These are phyloP conservation scores for Chlorencoelia australis DNA, from an alignment of 2,329 filamentous ascomycete genomes.

Conservation along the genomic window DNA sequence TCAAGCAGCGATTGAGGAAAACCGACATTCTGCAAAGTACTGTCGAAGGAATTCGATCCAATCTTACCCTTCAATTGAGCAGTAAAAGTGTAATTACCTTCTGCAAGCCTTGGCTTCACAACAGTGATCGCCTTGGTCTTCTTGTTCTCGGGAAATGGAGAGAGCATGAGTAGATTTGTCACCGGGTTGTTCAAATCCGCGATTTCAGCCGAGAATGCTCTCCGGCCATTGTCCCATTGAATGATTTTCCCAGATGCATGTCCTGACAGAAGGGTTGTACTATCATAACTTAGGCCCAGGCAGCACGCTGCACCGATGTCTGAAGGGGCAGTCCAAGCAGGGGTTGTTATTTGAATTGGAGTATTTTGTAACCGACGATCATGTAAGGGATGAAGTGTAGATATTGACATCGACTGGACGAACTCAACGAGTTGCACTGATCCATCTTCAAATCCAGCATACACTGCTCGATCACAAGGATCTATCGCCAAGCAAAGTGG, in stretches of 20 bases:
- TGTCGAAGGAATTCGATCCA: slow-evolving; percentile 11
- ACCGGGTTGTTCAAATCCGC: slow-evolving; percentile 61
- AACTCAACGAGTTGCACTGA: slow-evolving; percentile 74
- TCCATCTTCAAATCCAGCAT: slow-evolving; percentile 70
- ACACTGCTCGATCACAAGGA: slow-evolving; percentile 73
- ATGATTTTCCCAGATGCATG: slow-evolving; percentile 71
- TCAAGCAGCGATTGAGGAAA: slow-evolving; percentile 34
- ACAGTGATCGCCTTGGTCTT: slow-evolving; percentile 48
- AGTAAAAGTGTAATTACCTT: slow-evolving; percentile 54
- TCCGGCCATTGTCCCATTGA: slow-evolving; percentile 60
- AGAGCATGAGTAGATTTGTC: slow-evolving; percentile 68
- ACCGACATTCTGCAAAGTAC: slow-evolving; percentile 16
- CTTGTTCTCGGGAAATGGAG: slow-evolving; percentile 41
- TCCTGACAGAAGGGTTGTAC: slow-evolving; percentile 68
- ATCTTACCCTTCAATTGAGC: slow-evolving; percentile 45
- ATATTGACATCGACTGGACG: slow-evolving; percentile 39
- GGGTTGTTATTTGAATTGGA: slow-evolving; percentile 43
- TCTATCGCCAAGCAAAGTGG: slow-evolving; percentile 70
- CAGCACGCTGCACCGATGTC: slow-evolving; percentile 50
- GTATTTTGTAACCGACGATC: slow-evolving; percentile 43
- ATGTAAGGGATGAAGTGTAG: slow-evolving; percentile 29
- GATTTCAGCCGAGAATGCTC: slow-evolving; percentile 21
- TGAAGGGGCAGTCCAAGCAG: slow-evolving; percentile 34
- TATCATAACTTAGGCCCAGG: slow-evolving; percentile 70
- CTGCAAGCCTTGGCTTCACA: slow-evolving; percentile 69